Evolutionary conservation across 805 yeast species (phyloP).

Genomic region (Komagataella kurtzmanii): DNA sequence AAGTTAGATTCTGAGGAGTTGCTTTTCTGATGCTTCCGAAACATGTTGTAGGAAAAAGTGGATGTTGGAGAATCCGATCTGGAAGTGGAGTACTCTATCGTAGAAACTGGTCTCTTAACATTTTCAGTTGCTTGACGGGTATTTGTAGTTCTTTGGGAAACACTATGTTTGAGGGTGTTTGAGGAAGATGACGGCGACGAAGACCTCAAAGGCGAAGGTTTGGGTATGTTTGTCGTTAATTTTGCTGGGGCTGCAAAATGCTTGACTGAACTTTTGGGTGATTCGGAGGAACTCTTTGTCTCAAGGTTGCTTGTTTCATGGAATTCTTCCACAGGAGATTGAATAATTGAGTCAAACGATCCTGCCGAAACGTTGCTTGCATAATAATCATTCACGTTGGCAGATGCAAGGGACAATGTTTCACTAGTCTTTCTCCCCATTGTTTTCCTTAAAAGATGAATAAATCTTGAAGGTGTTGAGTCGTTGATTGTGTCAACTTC

Average conservation of each 20-base stretch:
- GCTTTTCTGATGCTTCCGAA: constrained; percentile 53
- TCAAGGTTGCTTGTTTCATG: neutral
- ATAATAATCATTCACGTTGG: neutral
- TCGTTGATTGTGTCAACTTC: constrained; percentile 30
- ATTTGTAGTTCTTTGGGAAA: neutral
- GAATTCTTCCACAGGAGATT: neutral
- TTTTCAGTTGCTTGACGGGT: constrained; percentile 6
- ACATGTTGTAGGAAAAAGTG: constrained; percentile 32
- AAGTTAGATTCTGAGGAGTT: constrained; percentile 43
- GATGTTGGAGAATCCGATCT: constrained; percentile 10
- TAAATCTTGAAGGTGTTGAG: constrained; percentile 43
- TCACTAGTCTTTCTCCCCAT: constrained; percentile 8
- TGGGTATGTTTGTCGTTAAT: neutral
- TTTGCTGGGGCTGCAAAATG: neutral
- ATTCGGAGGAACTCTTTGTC: neutral
- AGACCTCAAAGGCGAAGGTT: constrained; percentile 1
- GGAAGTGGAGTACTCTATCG: constrained; percentile 18
- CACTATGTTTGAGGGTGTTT: neutral
- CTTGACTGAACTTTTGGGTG: neutral
- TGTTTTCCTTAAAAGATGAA: constrained; percentile 36
- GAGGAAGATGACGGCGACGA: neutral
- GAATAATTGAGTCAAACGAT: neutral
- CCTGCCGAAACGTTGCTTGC: neutral
- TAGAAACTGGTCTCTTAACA: constrained; percentile 19
- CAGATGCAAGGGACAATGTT: neutral